Base-by-base conservation (phyloP, 2,329 filamentous ascomycete species). In the Fusarium temperatum region DNA sequence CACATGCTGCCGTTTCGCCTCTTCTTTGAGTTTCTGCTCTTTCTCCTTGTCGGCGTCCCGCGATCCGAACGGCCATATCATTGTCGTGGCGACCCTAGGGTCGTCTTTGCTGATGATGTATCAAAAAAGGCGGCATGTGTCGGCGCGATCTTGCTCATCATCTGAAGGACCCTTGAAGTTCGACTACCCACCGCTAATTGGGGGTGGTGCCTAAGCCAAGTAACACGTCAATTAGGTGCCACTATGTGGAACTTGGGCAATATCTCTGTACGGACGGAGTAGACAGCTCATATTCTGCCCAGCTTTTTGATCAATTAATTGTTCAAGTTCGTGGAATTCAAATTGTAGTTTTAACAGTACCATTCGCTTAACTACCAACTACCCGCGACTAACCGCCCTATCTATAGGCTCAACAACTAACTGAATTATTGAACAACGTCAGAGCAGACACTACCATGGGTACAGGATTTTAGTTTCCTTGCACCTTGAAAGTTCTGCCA, bases 401-500 rank as follows among this genome's bases (percentile, higher is more conserved):
- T 74, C 56, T 71, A 67, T 65, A 24, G 55, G 48, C 53, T 53
- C 55, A 36, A 61, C 44, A 61, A 47, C 20, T 57, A 58, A 48
- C 42, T 50, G 39, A 32, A 63, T 68, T 64, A 57, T 59, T 44
- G 69, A 70, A 66, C 38, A 55, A 63, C 28, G 51, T 51, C 62
- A 60, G 44, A 48, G 63, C 62, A 68, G 54, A 66, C 58, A 47
- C 35, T 45, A 64, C 42, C 59, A 55, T 62, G 47, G 70, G 51
- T 39, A 48, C 68, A 58, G 66, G 62, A 44, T 38, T 67, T 63
- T 79, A 81, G 74, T 76, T 74, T 78, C 80, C 73, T 76, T 88
- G 83, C 69, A 87, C 84, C 83, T 88, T 91, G 90, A 99, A 99
- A 48, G 95, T 97, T 79, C 96, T 91, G 74, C 96, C 96, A 82